Base-by-base conservation (phyloP, 305 asterid genomes). In the Nicotiana rustica region DNA sequence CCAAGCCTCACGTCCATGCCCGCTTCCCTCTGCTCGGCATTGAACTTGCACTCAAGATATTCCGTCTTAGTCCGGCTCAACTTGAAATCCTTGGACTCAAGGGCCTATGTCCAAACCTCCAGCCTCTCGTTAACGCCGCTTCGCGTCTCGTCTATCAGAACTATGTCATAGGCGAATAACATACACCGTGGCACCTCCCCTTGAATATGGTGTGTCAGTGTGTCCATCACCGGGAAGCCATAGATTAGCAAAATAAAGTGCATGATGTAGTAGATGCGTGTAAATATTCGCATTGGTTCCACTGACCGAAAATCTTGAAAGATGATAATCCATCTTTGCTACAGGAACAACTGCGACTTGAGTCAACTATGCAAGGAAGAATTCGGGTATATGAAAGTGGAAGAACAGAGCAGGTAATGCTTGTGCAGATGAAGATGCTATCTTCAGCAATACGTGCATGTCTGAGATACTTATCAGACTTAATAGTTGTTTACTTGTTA, bases 321-420 rank as follows among this genome's bases (percentile, higher is more conserved):
- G 78, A 78, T 86, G 81, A 77, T 84, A 81, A 81, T 84, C 81
- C 79, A 68, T 85, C 67, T 75, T 75, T 75, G 29, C 47, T 88
- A 62, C 89, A 97, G 98, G 98, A 97, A 86, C 98, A 92, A 90
- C 91, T 92, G 67, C 98, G 98, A 49, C 90, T 93, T 69, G 99
- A 90, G 91, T 91, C 94, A 61, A 93, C 94, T 36, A 97, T 97
- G 99, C 98, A 95, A 87, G 90, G 97, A 90, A 93, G 89, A 88
- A 97, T 97, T 83, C 97, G 97, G 85, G 98, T 95, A 71, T 95
- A 95, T 87, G 99, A 95, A 90, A 93, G 97, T 88, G 97, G 95
- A 75, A 91, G 99, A 85, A 88, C 94, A 49, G 98, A 97, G 89
- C 99, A 92, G 98, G 99, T 97, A 90, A 19, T 80, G 56, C 55